These are phyloP conservation scores for Fomitopsis serialis DNA, from an alignment of 768 basidiomycete species.

Conservation along the genomic window DNA sequence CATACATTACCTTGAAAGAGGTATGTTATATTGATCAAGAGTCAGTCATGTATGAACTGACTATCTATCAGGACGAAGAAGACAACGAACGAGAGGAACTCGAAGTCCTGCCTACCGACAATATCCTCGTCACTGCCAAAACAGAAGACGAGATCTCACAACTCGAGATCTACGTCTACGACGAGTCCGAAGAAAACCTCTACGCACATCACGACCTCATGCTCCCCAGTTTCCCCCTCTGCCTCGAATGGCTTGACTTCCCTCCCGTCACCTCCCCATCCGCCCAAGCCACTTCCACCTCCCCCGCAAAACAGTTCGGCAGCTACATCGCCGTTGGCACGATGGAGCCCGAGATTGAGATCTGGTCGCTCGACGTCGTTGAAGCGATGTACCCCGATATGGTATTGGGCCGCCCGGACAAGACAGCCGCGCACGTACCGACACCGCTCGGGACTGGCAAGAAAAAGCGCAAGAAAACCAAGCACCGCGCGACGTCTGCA, in stretches of 20 bases:
- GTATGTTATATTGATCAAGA: constrained; percentile 33
- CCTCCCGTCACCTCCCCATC: constrained; percentile 52
- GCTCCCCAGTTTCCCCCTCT: constrained; percentile 95
- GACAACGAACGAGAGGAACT: constrained; percentile 87
- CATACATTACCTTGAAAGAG: constrained; percentile 94
- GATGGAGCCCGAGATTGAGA: constrained; percentile 96
- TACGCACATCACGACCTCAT: constrained; percentile 98
- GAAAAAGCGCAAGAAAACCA: constrained; percentile 89
- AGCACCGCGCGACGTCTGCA: constrained; percentile 52
- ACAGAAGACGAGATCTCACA: constrained; percentile 97
- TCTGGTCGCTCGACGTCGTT: constrained; percentile 92
- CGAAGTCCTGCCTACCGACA: constrained; percentile 85
- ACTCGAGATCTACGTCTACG: constrained; percentile 93
- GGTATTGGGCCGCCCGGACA: constrained; percentile 86
- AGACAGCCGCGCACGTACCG: constrained; percentile 74
- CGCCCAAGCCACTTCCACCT: constrained; percentile 25
- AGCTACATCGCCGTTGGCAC: constrained; percentile 97
- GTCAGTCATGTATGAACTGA: constrained; percentile 8
- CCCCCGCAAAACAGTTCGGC: constrained; percentile 42
- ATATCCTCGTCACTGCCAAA: constrained; percentile 87
- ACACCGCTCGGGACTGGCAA: constrained; percentile 86
- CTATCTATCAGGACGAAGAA: constrained; percentile 48
- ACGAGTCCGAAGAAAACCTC: constrained; percentile 85
- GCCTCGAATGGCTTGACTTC: constrained; percentile 98
- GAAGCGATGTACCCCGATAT: constrained; percentile 93